phyloP scores from a whole-genome alignment of 108 stramenopile species.

The Epithemia pelagica region DNA sequence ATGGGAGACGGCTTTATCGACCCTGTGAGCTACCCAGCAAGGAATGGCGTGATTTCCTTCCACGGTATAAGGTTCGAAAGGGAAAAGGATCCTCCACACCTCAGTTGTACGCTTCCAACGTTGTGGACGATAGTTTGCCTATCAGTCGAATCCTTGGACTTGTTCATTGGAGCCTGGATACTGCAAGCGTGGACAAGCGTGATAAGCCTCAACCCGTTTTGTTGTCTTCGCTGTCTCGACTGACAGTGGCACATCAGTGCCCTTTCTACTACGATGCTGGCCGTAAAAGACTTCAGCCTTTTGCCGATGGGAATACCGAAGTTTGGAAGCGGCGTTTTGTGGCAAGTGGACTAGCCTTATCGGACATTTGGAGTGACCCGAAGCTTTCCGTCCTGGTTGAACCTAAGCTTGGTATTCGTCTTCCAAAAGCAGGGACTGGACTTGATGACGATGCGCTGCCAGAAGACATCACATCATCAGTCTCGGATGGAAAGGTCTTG shows the following conservation, averaged over 20 bases:
- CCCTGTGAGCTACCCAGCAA: not conserved
- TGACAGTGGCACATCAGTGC: not conserved
- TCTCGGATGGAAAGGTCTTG: not conserved
- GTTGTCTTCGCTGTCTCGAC: not conserved
- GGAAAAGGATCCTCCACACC: not conserved
- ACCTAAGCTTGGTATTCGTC: not conserved
- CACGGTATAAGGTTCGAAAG: not conserved
- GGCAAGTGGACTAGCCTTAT: not conserved
- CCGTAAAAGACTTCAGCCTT: not conserved
- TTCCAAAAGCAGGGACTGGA: not conserved
- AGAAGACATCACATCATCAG: not conserved
- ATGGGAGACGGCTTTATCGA: not conserved
- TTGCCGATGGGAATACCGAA: not conserved
- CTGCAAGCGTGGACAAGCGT: not conserved
- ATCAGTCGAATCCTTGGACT: slow-evolving; percentile 30
- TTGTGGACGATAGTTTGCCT: slow-evolving; percentile 18
- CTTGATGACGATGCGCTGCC: not conserved
- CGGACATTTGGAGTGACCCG: not conserved
- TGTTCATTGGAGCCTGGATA: slow-evolving; percentile 2
- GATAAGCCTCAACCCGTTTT: not conserved
- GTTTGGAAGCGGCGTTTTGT: not conserved
- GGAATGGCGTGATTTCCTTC: not conserved
- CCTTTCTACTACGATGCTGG: not conserved
- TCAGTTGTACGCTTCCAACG: slow-evolving; percentile 11
- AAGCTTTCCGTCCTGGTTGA: not conserved